Evolutionary conservation across 2,329 filamentous ascomycete species (phyloP), one percentile per base, ranked within the genome.

Genomic region (Diplodia sapinea): DNA sequence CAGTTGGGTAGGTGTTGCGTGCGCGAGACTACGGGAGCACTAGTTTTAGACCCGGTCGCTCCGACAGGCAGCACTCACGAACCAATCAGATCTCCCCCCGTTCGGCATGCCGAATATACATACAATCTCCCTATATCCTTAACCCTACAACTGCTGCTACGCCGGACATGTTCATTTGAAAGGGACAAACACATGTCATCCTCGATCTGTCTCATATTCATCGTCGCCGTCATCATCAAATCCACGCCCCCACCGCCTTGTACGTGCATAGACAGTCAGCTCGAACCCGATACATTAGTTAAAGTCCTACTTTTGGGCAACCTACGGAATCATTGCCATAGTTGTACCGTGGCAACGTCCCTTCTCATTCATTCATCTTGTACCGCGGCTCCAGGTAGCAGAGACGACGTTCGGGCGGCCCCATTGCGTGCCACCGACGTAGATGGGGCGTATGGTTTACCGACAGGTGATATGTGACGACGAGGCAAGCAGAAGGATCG

Each of bases 31-130:
- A 56, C 54, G 54, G 54, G 40, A 56, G 54, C 54, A 29, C 54
- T 56, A 56, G 36, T 38, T 56, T 56, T 56, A 56, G 54, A 56
- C 20, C 31, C 54, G 54, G 54, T 36, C 13, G 31, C 26, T 56
- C 31, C 54, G 31, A 36, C 20, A 38, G 17, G 11, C 54, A 20
- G n/a, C 17, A 2, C 33, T 15, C 23, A 13, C 6, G 29, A 17
- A 56, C 54, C 54, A 56, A 56, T 38, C 51, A 55, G 51, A 55
- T 55, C n/a, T 5, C 43, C n/a, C 7, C 43, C 9, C 20, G 43
- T 47, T n/a, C 43, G 43, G 43, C 43, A 47, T 47, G 43, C 43
- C 43, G 43, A 47, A 47, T 7, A 47, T n/a, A 47, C 3, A 20
- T n/a, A 8, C 20, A 17, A 12, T 20, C 20, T 47, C 43, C 17